A percentile compares a stretch with the other conserved stretches of the same genome.
These are phyloP conservation scores for Flaveria linearis DNA, from an alignment of 129 eudicot species.

Conservation along the genomic window DNA sequence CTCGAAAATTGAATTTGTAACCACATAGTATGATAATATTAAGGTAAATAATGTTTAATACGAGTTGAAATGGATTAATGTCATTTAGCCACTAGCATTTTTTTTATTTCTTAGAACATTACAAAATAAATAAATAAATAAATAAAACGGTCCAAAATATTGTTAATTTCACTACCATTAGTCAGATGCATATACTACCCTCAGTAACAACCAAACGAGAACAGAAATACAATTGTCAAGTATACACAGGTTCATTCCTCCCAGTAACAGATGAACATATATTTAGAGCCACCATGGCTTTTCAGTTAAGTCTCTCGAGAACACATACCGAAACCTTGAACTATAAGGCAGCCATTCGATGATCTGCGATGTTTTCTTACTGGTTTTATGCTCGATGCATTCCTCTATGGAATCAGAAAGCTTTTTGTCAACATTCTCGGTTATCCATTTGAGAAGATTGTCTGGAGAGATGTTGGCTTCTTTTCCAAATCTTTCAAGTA, in stretches of 20 bases:
- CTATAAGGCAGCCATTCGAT: constrained; percentile 76
- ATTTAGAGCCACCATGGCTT: constrained; percentile 66
- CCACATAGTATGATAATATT: too few species aligned
- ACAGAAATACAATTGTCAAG: neutral
- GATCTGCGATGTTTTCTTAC: constrained; percentile 50
- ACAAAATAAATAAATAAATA: too few species aligned
- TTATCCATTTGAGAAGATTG: constrained; percentile 58
- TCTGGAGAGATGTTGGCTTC: constrained; percentile 66
- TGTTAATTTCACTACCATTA: neutral
- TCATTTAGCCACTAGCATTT: neutral
- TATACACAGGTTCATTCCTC: constrained; percentile 22
- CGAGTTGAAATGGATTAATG: too few species aligned
- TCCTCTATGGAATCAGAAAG: constrained; percentile 58
- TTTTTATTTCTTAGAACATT: neutral
- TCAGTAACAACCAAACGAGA: neutral
- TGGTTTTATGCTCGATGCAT: constrained; percentile 46
- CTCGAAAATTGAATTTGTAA: too few species aligned
- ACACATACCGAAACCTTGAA: constrained; percentile 61
- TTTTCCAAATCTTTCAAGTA: constrained; percentile 67
- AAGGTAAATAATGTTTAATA: too few species aligned
- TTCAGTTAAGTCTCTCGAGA: constrained; percentile 55
- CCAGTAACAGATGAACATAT: constrained; percentile 2
- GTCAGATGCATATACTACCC: neutral
- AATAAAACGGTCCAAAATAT: neutral
- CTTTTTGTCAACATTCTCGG: constrained; percentile 61